Percentiles rank a stretch among this genome's conserved stretches.
These are phyloP conservation scores for Pseudogymnoascus sp. DNA, from an alignment of 2,329 filamentous ascomycete species.

Conservation along the genomic window DNA sequence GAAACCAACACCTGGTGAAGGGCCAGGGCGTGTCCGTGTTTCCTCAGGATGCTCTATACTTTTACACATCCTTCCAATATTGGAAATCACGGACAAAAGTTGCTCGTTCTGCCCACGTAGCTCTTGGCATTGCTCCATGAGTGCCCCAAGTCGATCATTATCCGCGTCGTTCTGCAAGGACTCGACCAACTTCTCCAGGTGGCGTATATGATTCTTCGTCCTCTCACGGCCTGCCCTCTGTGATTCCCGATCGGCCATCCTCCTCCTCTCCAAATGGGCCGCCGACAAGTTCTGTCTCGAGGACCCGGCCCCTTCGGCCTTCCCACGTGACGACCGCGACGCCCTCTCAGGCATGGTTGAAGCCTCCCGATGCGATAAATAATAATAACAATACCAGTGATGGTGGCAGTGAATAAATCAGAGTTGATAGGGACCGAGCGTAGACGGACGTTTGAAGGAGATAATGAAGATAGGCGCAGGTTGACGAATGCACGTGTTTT, in stretches of 20 bases:
- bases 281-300: constrained; percentile 1
- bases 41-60: neutral
- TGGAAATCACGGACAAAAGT: neutral
- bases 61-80: constrained; percentile 1
- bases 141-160: neutral
- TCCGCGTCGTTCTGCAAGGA: neutral
- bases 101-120: neutral
- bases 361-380: neutral
- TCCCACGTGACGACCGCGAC: constrained; percentile 1
- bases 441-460: neutral
- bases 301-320: neutral
- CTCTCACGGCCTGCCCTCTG: constrained; percentile 1
- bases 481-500: neutral
- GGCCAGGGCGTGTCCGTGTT: neutral
- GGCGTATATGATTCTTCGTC: constrained; percentile 4
- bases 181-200: neutral
- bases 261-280: neutral
- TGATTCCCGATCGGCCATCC: neutral
- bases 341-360: neutral
- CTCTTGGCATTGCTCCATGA: constrained; percentile 3
- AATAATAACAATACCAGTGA: neutral
- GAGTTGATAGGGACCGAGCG: neutral
- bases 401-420: neutral
- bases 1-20: neutral
- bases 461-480: neutral